Conservation (phyloP, 306 rosid genomes). For the Lagenaria siceraria region DNA sequence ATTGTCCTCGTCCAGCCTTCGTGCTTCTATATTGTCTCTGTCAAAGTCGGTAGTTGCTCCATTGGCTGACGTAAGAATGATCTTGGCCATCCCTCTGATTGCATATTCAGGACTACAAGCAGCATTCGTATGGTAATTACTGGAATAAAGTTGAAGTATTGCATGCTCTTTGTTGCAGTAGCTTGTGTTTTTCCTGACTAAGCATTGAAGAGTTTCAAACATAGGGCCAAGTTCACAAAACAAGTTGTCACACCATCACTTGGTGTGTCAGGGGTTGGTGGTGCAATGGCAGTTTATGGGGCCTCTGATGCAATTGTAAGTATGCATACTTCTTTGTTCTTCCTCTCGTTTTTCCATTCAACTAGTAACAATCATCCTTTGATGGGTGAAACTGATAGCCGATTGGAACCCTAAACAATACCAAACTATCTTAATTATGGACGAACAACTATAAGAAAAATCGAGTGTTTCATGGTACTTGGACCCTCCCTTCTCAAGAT, state of each 20-base stretch:
- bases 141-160: conserved; percentile 5
- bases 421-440: neutral
- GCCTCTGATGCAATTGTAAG: conserved; percentile 94
- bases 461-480: neutral
- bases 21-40: conserved; percentile 38
- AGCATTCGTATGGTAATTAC: conserved; percentile 90
- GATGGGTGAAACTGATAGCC: too few relatives aligned
- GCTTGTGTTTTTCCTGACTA: conserved; percentile 6
- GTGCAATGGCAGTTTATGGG: conserved; percentile 88
- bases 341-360: neutral
- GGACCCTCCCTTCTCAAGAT: neutral
- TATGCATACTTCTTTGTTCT: conserved; percentile 1
- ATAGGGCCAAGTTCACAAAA: conserved; percentile 83
- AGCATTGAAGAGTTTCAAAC: conserved; percentile 8
- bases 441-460: neutral
- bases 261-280: conserved; percentile 92
- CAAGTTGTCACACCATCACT: conserved; percentile 62
- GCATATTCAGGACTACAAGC: conserved; percentile 94
- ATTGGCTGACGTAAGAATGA: conserved; percentile 50
- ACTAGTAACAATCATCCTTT: neutral
- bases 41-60: conserved; percentile 43
- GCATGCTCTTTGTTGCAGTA: conserved; percentile 12
- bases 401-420: too few relatives aligned
- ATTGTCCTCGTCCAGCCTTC: conserved; percentile 23
- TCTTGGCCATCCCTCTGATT: conserved; percentile 74